Percentiles rank a stretch among this genome's conserved stretches.
Evolutionary conservation across 345 rosid species (phyloP).

Genomic region (Hibiscus mutabilis): DNA sequence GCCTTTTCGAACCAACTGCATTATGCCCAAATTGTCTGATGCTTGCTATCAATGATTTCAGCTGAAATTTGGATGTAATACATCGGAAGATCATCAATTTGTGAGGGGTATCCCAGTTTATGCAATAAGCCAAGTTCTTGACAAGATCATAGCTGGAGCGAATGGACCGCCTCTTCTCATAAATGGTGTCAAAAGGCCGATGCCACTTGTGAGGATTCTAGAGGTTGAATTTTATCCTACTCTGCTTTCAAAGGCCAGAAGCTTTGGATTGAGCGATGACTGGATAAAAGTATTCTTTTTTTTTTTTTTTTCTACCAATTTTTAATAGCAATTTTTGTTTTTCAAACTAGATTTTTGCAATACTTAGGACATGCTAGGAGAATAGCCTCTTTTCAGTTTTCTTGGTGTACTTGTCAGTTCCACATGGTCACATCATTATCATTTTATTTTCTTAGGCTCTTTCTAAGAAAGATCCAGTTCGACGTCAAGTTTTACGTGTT

Average conservation of each 20-base stretch:
- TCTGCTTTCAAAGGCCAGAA: constrained; percentile 87
- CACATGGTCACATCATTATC: neutral
- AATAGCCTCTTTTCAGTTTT: neutral
- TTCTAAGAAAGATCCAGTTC: constrained; percentile 75
- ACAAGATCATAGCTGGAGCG: constrained; percentile 61
- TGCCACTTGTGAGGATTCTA: constrained; percentile 84
- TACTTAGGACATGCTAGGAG: neutral
- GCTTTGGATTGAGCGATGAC: constrained; percentile 75
- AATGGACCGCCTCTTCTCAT: constrained; percentile 69
- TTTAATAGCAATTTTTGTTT: neutral
- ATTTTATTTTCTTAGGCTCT: constrained; percentile 42
- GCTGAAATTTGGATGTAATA: constrained; percentile 64
- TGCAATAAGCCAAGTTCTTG: constrained; percentile 70
- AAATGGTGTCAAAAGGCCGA: constrained; percentile 78
- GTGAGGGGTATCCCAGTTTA: constrained; percentile 81
- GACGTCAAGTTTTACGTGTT: constrained; percentile 84
- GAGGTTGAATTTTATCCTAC: constrained; percentile 95
- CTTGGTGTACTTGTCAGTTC: neutral
- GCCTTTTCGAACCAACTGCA: constrained; percentile 6
- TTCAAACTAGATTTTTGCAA: neutral
- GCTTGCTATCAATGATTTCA: constrained; percentile 26
- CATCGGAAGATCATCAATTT: constrained; percentile 93
- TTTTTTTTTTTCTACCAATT: neutral
- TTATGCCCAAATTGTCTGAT: constrained; percentile 16
- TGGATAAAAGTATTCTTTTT: constrained; percentile 67